phyloP scores from a whole-genome alignment of 345 rosid species.

The Pugionium cornutum region DNA sequence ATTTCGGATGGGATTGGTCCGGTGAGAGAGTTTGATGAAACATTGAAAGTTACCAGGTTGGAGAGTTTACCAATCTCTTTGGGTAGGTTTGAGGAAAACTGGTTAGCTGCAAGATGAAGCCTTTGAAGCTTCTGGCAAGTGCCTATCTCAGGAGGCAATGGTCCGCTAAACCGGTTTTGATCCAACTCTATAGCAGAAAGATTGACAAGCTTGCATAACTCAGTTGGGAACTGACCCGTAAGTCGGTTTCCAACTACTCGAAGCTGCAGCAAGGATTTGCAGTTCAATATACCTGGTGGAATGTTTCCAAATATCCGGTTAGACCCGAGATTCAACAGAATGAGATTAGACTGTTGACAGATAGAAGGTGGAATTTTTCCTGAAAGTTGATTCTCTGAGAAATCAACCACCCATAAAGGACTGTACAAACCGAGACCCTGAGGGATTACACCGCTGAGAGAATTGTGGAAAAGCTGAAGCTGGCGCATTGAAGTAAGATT shows the following conservation, averaged over 20 bases:
- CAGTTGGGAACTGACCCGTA: constrained; percentile 77
- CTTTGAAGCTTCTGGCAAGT: constrained; percentile 70
- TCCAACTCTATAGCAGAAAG: constrained; percentile 77
- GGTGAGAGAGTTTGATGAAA: constrained; percentile 68
- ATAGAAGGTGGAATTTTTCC: constrained; percentile 78
- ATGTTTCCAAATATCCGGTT: constrained; percentile 72
- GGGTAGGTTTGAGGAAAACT: constrained; percentile 61
- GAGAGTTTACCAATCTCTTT: constrained; percentile 75
- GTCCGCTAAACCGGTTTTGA: constrained; percentile 76
- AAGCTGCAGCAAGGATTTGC: constrained; percentile 67
- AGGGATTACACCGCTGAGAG: constrained; percentile 70
- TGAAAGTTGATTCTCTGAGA: constrained; percentile 71
- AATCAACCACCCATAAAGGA: constrained; percentile 82
- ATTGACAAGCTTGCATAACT: constrained; percentile 68
- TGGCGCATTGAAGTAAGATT: constrained; percentile 63
- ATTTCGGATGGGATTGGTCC: constrained; percentile 73
- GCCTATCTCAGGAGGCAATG: constrained; percentile 67
- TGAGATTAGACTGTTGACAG: constrained; percentile 56
- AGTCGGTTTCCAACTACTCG: constrained; percentile 65
- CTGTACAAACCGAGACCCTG: constrained; percentile 67
- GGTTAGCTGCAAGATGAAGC: constrained; percentile 74
- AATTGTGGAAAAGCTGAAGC: constrained; percentile 87
- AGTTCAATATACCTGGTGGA: constrained; percentile 58
- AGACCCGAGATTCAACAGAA: constrained; percentile 66
- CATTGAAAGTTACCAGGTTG: constrained; percentile 72